These are phyloP conservation scores for Bocquillonia castaneifolia DNA, from an alignment of 441 rosid species.

Conservation along the genomic window DNA sequence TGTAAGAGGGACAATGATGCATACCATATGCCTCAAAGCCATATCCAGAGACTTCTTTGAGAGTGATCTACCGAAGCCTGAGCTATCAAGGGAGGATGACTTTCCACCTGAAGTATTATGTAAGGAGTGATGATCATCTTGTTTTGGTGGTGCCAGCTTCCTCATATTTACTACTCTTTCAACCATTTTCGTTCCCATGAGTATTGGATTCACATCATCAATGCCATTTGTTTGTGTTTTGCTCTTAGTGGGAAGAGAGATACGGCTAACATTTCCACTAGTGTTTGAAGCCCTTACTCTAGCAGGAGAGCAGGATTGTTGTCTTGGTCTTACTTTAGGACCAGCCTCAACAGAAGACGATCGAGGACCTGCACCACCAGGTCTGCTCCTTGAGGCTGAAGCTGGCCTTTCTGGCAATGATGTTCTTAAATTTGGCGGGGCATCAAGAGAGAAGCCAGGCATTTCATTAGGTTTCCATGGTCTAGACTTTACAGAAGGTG, in stretches of 20 bases:
- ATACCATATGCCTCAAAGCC: constrained; percentile 87
- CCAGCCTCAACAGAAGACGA: constrained; percentile 39
- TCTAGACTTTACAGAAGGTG: constrained; percentile 47
- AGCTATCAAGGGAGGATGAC: constrained; percentile 42
- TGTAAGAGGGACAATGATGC: constrained; percentile 5
- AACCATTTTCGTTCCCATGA: constrained; percentile 76
- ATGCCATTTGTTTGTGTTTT: constrained; percentile 27
- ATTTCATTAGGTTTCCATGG: constrained; percentile 51
- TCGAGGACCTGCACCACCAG: constrained; percentile 32
- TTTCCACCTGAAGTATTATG: constrained; percentile 38
- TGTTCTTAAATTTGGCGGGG: constrained; percentile 48
- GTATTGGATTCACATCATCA: constrained; percentile 66
- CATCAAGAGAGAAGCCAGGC: constrained; percentile 50
- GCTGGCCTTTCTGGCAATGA: constrained; percentile 52
- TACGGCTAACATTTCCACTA: constrained; percentile 24
- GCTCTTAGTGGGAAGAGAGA: constrained; percentile 33
- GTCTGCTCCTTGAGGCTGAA: constrained; percentile 60
- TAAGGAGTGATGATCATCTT: constrained; percentile 33
- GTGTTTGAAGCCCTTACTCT: constrained; percentile 41
- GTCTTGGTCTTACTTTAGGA: constrained; percentile 43
- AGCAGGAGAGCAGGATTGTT: constrained; percentile 63
- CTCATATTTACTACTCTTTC: constrained; percentile 94
- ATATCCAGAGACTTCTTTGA: constrained; percentile 77
- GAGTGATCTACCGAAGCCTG: constrained; percentile 68
- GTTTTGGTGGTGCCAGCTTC: constrained; percentile 71